Evolutionary conservation across 2,329 filamentous ascomycete species (phyloP).

Genomic region (Sarocladium brachiariae): DNA sequence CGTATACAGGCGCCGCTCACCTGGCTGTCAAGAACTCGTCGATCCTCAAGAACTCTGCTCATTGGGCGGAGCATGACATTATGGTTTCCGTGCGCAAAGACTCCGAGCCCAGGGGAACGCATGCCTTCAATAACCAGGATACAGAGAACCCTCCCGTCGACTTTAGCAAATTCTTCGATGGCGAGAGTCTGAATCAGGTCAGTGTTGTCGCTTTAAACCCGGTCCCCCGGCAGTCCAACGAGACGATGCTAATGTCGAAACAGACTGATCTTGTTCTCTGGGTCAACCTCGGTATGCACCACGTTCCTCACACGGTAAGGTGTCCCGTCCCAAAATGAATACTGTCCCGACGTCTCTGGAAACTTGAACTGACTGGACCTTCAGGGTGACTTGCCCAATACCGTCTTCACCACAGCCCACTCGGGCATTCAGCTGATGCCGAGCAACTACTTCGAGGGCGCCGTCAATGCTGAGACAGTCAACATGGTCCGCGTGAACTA

Average conservation of each 20-base stretch:
- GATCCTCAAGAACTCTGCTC: constrained; percentile 27
- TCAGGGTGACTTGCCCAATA: constrained; percentile 37
- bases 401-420: constrained; percentile 36
- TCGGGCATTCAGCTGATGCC: constrained; percentile 31
- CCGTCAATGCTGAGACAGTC: constrained; percentile 18
- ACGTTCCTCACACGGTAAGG: constrained; percentile 20
- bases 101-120: constrained; percentile 30
- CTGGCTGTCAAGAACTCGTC: constrained; percentile 37
- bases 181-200: constrained; percentile 29
- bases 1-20: constrained; percentile 27
- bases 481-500: constrained; percentile 30
- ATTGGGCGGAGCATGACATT: constrained; percentile 39
- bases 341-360: not conserved
- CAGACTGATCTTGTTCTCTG: constrained; percentile 18
- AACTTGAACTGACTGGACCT: not conserved
- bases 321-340: not conserved
- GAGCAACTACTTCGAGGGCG: constrained; percentile 32
- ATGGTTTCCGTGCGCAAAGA: constrained; percentile 40
- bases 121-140: constrained; percentile 30
- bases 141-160: constrained; percentile 35
- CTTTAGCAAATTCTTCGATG: constrained; percentile 38
- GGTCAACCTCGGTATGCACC: constrained; percentile 44
- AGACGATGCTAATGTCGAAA: not conserved
- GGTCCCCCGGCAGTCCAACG: not conserved
- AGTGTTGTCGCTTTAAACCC: too few species aligned